Evolutionary conservation across 148 eudicot species (phyloP).

Genomic region (Silene uniflora): DNA sequence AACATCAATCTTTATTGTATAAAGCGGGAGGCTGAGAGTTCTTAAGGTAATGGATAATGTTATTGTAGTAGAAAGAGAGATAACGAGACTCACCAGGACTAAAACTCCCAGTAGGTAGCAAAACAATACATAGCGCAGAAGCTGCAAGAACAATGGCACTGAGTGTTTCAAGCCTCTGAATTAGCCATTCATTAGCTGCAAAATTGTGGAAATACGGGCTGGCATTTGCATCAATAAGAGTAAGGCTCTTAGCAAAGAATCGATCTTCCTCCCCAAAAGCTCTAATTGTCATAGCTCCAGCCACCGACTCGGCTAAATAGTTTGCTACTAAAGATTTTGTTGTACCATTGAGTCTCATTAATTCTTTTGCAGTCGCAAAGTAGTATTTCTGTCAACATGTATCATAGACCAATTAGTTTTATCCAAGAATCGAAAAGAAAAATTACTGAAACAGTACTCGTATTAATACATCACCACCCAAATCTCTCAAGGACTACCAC

Average conservation of each 20-base stretch:
- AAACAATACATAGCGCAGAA: slow-evolving; percentile 84
- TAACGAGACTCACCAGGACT: slow-evolving; percentile 53
- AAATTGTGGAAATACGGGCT: slow-evolving; percentile 77
- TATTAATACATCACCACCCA: too few relatives aligned
- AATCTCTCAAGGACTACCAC: too few relatives aligned
- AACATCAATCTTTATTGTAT: too few relatives aligned
- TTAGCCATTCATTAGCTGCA: slow-evolving; percentile 87
- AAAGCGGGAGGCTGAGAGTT: too few relatives aligned
- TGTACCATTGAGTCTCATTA: slow-evolving; percentile 92
- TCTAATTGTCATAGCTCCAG: slow-evolving; percentile 79
- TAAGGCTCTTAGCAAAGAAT: slow-evolving; percentile 72
- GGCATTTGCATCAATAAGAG: slow-evolving; percentile 73
- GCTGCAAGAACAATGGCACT: slow-evolving; percentile 77
- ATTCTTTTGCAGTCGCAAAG: slow-evolving; percentile 70
- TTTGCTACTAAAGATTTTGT: slow-evolving; percentile 85
- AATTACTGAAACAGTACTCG: background rate
- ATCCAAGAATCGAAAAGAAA: background rate
- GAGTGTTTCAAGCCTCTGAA: slow-evolving; percentile 75
- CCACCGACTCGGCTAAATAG: slow-evolving; percentile 82
- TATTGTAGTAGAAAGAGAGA: background rate
- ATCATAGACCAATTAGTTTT: background rate
- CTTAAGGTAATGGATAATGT: background rate
- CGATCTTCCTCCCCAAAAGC: slow-evolving; percentile 85
- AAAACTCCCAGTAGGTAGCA: slow-evolving; percentile 85
- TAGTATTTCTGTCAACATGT: slow-evolving; percentile 57